Base-by-base conservation (phyloP, 345 rosid genomes). In the Euclidium syriacum region DNA sequence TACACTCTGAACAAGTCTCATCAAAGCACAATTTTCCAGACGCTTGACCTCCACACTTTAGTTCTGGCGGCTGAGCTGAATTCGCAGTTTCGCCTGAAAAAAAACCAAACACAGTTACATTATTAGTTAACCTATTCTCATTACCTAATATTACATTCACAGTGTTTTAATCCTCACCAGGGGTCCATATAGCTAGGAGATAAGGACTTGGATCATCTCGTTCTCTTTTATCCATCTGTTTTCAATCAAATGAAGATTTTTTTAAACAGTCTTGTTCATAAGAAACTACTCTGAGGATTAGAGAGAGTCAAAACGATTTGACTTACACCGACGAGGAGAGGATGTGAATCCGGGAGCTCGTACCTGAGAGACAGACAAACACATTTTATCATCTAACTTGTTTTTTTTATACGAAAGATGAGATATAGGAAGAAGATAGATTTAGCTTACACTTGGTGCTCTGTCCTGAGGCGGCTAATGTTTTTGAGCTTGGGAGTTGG, bases 181-280 rank as follows among this genome's bases (percentile, higher is more conserved):
- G 96, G 57, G 91, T 76, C 98, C 98, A 92, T 72, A 89, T 83
- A 24, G 95, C 96, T 39, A 92, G 83, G 64, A 89, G 98, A 67
- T 86, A 92, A 46, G 95, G 98, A 66, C 94, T 85, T 54, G 89
- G 96, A 43, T 92, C 98, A 80, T 85, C 96, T 41, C 71, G 80
- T 67, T 87, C 96, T 77, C 94, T 75, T 68, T 46, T 81, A 42
- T 85, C 87, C 87, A 92, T 80, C 98, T 92, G 80, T 66, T 67
- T 71, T 67, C 26, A 51, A 55, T 29, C 16, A 46, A 26, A 57
- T 5, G 20, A 46, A 34, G 7, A 40, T 42, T 55, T 42, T 55
- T 54, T 62, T 42, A 47, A 34, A 25, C 6, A 43, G 49, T 66
- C 36, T 30, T 23, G 16, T 52, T 58, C n/a, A 29, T 52, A 38